Base-by-base conservation (phyloP, 768 basidiomycete genomes). In the Pisolithus orientalis region DNA sequence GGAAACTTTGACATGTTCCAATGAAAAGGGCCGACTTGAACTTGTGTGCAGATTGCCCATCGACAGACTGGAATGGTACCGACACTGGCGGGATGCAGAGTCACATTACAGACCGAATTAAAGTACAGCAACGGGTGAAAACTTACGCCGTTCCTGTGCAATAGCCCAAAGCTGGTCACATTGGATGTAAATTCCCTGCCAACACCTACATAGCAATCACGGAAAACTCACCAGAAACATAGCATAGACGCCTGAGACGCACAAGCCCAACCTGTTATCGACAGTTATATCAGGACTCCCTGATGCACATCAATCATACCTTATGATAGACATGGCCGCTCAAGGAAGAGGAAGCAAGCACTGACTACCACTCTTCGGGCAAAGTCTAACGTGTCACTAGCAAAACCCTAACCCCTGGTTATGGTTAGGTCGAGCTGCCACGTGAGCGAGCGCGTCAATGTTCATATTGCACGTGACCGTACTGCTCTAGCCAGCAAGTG, bases 81-180 rank as follows among this genome's bases (percentile, higher is more conserved):
- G 91, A 89, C 51, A 94, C 90, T 92, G 53, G 53, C 0, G 53
- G 38, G 32, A 24, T 34, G 9, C 24, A 38, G 17, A 14, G 24
- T 57, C 37, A 57, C 47, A n/a, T 32, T 13, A 28, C 21, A 16
- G 25, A 44, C 43, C 24, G 29, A 50, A 21, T 21, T 21, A 31
- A n/a, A 8, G 25, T 21, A 10, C 17, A 34, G 47, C 5, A 42
- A 32, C 34, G 17, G 31, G 1, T 8, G 25, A 29, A 6, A 48
- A 70, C 82, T 61, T 69, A 96, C 94, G 67, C 69, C 94, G 78
- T 73, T 98, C 96, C 74, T 99, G 96, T 8, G 92, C 90, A 42
- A 94, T 81, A 10, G 90, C 93, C 92, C 92, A 91, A 47, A 92
- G 67, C 90, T 92, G 57, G 53, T 17, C 24, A 40, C 11, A 34